These are phyloP conservation scores for Cladorrhinum samala DNA, from an alignment of 495 filamentous ascomycete species.

Conservation along the genomic window DNA sequence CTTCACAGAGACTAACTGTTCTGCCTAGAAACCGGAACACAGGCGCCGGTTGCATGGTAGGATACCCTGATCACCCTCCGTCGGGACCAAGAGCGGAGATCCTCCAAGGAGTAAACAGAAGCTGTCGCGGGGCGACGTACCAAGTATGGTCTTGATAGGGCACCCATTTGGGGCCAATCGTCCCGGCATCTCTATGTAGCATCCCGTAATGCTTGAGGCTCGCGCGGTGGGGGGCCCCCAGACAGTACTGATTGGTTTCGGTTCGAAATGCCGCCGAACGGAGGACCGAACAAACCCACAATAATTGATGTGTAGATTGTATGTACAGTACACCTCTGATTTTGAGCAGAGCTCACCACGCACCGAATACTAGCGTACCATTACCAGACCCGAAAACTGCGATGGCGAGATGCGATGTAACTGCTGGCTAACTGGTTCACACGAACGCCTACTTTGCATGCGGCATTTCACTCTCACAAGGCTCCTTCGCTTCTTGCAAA, in stretches of 20 bases:
- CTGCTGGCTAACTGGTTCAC: slow-evolving; percentile 4
- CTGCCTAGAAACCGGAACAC: not conserved
- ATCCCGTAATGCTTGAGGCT: not conserved
- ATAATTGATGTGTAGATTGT: not conserved
- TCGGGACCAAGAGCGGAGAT: not conserved
- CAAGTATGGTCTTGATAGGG: not conserved
- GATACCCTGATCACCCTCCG: not conserved
- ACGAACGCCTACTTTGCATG: slow-evolving; percentile 11
- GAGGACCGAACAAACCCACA: not conserved
- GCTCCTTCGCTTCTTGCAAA: slow-evolving; percentile 8
- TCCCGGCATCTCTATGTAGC: not conserved
- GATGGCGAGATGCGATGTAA: slow-evolving; percentile 32
- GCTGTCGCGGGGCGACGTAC: too few relatives aligned
- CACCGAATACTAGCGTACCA: slow-evolving; percentile 19
- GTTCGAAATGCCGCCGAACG: slow-evolving; percentile 8
- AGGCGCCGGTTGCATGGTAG: not conserved
- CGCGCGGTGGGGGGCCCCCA: not conserved
- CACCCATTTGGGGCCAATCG: not conserved
- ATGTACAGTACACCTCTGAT: too few relatives aligned
- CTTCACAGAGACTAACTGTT: not conserved
- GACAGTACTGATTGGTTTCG: not conserved
- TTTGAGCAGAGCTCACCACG: not conserved
- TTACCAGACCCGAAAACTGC: slow-evolving; percentile 22
- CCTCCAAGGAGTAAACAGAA: too few relatives aligned
- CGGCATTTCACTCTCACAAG: slow-evolving; percentile 13